Conservation (phyloP, 192 early-diverging fungal species). For the Podila verticillata region DNA sequence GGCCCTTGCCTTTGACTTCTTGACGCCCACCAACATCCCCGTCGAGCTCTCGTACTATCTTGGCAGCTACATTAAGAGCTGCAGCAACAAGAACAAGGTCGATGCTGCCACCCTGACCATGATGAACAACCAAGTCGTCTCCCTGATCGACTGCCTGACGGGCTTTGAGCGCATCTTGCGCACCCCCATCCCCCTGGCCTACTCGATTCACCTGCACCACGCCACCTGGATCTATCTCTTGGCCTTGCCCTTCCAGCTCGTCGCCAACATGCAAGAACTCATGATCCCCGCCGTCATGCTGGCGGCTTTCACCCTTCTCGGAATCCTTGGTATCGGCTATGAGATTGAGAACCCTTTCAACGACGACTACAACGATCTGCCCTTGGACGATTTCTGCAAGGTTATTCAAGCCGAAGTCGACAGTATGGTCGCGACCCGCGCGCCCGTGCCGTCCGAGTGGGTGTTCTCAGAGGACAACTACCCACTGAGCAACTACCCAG, state of each 20-base stretch:
- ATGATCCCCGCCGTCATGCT: constrained; percentile 78
- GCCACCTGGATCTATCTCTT: constrained; percentile 79
- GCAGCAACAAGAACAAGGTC: constrained; percentile 47
- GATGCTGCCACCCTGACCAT: constrained; percentile 56
- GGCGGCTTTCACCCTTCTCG: constrained; percentile 78
- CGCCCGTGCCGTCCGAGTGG: constrained; percentile 41
- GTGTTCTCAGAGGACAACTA: constrained; percentile 51
- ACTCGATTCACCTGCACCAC: constrained; percentile 91
- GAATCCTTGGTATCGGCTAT: constrained; percentile 85
- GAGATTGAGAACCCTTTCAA: constrained; percentile 97
- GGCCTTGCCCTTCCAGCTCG: constrained; percentile 84
- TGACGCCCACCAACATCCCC: constrained; percentile 60
- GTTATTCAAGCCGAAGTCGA: constrained; percentile 44
- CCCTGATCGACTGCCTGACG: constrained; percentile 66
- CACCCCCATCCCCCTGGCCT: constrained; percentile 90
- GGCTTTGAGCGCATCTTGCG: constrained; percentile 85
- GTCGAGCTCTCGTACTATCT: constrained; percentile 70
- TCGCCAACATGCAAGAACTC: constrained; percentile 54
- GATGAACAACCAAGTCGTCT: constrained; percentile 60
- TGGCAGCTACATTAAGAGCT: constrained; percentile 59
- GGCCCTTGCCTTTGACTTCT: constrained; percentile 27
- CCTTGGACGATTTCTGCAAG: constrained; percentile 66
- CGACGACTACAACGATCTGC: constrained; percentile 79
- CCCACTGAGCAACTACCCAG: constrained; percentile 31
- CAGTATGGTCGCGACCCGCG: constrained; percentile 28